Evolutionary conservation across 2,329 filamentous ascomycete species (phyloP).

Genomic region (Paracamarosporium sp.): DNA sequence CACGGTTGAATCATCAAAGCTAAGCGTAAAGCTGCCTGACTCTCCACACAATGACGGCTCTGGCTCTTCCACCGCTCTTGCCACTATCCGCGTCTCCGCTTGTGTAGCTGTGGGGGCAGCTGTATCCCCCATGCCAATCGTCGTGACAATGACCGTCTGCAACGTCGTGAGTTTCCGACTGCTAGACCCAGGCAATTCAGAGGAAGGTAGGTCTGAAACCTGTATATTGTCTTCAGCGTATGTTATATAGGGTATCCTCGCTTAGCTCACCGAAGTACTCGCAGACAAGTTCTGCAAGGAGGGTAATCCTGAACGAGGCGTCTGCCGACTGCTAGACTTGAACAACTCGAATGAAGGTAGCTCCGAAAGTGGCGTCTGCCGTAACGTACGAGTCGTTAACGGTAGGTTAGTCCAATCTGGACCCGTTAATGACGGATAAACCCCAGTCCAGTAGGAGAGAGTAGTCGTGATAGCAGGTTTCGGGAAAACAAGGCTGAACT

Average conservation of each 20-base stretch:
- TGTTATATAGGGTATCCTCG: slow-evolving; percentile 15
- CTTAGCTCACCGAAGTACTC: background rate
- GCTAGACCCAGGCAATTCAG: slow-evolving; percentile 18
- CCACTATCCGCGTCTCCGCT: background rate
- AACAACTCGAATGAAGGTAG: slow-evolving; percentile 24
- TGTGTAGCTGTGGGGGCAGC: background rate
- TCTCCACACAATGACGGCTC: slow-evolving; percentile 49
- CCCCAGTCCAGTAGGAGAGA: slow-evolving; percentile 41
- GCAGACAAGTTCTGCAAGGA: background rate
- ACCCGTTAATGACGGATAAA: slow-evolving; percentile 34
- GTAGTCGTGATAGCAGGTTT: slow-evolving; percentile 36
- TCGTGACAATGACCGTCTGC: slow-evolving; percentile 13
- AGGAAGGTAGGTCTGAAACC: slow-evolving; percentile 25
- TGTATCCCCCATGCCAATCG: slow-evolving; percentile 6
- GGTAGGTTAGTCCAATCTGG: slow-evolving; percentile 29
- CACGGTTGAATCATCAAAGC: slow-evolving; percentile 34
- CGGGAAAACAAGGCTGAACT: slow-evolving; percentile 37
- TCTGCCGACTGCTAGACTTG: slow-evolving; percentile 22
- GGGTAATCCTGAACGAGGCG: slow-evolving; percentile 4
- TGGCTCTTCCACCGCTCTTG: slow-evolving; percentile 6
- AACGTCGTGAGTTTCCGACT: background rate
- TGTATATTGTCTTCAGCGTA: slow-evolving; percentile 12
- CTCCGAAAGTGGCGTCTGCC: slow-evolving; percentile 29
- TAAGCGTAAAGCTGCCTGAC: slow-evolving; percentile 51
- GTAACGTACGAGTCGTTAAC: slow-evolving; percentile 29